phyloP scores from a whole-genome alignment of 208 protist species.

The Crithidia sp. region DNA sequence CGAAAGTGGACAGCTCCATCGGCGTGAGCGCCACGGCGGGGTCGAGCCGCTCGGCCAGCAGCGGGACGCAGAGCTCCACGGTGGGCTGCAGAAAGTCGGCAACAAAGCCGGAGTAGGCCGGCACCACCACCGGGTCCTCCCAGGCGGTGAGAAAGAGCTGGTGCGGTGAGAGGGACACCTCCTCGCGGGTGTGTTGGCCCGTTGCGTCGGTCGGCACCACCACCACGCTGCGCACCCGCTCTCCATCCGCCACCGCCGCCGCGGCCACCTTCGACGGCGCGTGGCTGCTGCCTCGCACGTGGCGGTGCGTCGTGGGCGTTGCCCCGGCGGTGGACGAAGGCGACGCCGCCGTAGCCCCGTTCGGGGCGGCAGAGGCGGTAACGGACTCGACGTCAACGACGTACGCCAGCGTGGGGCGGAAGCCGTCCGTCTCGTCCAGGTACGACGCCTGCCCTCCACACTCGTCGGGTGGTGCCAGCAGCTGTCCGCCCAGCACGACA shows the following conservation, averaged over 20 bases:
- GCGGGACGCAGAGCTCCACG: slow-evolving; percentile 26
- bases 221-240: slow-evolving; percentile 20
- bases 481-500: slow-evolving; percentile 41
- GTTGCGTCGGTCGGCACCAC: slow-evolving; percentile 23
- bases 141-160: slow-evolving; percentile 26
- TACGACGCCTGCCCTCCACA: slow-evolving; percentile 19
- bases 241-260: slow-evolving; percentile 15
- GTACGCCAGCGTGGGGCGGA: slow-evolving; percentile 14
- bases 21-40: slow-evolving; percentile 6
- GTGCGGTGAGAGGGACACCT: slow-evolving; percentile 21
- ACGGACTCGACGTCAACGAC: slow-evolving; percentile 26
- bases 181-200: not conserved
- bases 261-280: slow-evolving; percentile 4
- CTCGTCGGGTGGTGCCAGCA: slow-evolving; percentile 22
- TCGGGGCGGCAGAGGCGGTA: slow-evolving; percentile 1
- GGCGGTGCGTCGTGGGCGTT: not conserved
- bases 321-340: not conserved
- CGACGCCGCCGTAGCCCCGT: not conserved
- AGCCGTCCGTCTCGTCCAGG: slow-evolving; percentile 22
- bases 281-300: slow-evolving; percentile 29
- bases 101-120: slow-evolving; percentile 30
- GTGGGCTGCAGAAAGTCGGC: slow-evolving; percentile 35
- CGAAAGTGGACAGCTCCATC: slow-evolving; percentile 39
- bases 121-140: slow-evolving; percentile 18
- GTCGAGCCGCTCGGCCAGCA: slow-evolving; percentile 23